Conservation (phyloP, 345 rosid species). For the Citrus inodora region DNA sequence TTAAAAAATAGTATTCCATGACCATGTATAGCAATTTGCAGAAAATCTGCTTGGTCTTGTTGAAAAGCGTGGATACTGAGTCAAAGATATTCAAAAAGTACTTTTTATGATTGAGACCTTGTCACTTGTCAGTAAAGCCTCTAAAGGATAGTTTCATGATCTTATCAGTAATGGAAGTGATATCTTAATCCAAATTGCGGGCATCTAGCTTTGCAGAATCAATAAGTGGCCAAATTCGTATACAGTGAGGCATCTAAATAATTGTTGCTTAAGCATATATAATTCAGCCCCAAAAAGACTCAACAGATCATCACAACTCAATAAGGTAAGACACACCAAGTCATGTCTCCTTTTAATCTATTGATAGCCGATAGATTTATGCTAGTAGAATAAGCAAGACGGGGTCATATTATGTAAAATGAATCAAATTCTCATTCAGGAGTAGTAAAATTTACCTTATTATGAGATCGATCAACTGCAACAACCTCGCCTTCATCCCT, state of each 20-base stretch:
- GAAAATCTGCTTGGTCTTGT: neutral
- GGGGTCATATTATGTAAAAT: neutral
- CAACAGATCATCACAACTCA: neutral
- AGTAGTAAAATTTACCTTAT: constrained; percentile 54
- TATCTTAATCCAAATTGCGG: neutral
- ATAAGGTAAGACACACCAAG: neutral
- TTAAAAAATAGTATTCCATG: neutral
- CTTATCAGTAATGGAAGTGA: neutral
- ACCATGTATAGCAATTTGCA: neutral
- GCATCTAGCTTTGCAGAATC: neutral
- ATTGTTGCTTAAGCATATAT: neutral
- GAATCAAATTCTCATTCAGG: neutral
- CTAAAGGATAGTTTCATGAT: neutral
- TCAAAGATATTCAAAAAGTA: neutral
- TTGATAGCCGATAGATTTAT: neutral
- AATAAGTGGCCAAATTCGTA: neutral
- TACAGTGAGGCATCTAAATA: neutral
- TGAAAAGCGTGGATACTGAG: neutral
- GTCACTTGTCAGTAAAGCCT: neutral
- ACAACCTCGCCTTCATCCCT: constrained; percentile 87
- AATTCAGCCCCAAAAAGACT: neutral
- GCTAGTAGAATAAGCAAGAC: neutral
- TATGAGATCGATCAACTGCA: constrained; percentile 95
- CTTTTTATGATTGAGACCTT: neutral
- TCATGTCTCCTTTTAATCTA: neutral